phyloP scores from a whole-genome alignment of 257 asterid genomes.

The Cruciata laevipes region DNA sequence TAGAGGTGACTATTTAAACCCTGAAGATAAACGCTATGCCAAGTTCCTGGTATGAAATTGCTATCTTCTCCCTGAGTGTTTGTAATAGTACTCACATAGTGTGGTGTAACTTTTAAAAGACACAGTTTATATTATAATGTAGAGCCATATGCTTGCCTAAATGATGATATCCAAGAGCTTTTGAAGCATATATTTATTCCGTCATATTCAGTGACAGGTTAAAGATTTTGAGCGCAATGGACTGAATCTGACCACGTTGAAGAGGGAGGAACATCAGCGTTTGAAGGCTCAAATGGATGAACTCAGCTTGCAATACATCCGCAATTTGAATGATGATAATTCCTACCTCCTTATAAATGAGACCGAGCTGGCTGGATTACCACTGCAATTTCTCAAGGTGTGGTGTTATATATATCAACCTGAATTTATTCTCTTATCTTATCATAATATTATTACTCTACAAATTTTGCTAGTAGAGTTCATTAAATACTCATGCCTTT shows the following conservation, averaged over 20 bases:
- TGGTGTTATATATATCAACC: conserved; percentile 7
- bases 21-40: conserved; percentile 61
- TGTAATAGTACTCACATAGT: neutral
- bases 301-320: conserved; percentile 69
- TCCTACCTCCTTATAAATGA: conserved; percentile 59
- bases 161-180: conserved; percentile 1
- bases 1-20: conserved; percentile 52
- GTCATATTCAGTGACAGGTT: conserved; percentile 86
- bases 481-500: neutral
- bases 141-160: neutral
- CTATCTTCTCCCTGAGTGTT: neutral
- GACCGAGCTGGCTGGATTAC: conserved; percentile 75
- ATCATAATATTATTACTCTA: neutral
- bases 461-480: neutral
- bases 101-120: neutral
- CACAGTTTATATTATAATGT: neutral
- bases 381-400: conserved; percentile 74
- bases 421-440: neutral
- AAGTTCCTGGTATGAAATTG: conserved; percentile 61
- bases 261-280: conserved; percentile 84
- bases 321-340: conserved; percentile 61
- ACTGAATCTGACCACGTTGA: conserved; percentile 65
- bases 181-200: conserved; percentile 38
- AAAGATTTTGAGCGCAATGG: conserved; percentile 92
- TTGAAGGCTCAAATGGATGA: conserved; percentile 70